phyloP scores from a whole-genome alignment of 2,329 filamentous ascomycete genomes.

The Ceratocystiopsis sp. region DNA sequence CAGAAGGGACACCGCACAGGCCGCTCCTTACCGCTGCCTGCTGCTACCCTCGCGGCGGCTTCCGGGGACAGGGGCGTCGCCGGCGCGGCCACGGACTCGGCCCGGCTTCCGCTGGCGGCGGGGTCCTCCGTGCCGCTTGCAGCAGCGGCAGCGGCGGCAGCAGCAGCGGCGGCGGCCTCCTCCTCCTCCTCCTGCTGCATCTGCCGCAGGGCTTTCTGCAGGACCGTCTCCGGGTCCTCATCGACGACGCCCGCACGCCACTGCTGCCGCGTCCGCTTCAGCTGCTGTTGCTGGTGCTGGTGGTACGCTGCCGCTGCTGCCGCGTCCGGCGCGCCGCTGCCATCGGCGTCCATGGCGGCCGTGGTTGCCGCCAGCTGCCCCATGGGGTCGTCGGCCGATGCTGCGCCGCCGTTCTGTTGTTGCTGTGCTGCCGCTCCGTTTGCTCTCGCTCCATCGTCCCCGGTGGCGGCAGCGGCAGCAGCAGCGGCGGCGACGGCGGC shows the following conservation, averaged over 20 bases:
- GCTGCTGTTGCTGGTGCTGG: constrained; percentile 10
- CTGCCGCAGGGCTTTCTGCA: constrained; percentile 41
- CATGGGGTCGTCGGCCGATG: no score
- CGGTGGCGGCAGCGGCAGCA: constrained; percentile 2
- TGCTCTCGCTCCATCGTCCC: not conserved
- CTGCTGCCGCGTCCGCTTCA: no score
- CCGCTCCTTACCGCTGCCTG: not conserved
- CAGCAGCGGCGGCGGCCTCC: constrained; percentile 37
- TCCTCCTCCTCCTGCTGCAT: constrained; percentile 42
- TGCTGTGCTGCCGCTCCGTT: not conserved
- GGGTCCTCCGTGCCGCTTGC: constrained; percentile 20
- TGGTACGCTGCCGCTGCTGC: constrained; percentile 5
- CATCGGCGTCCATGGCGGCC: not conserved
- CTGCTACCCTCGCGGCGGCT: not conserved
- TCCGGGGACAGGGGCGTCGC: constrained; percentile 18
- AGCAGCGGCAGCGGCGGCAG: constrained; percentile 30
- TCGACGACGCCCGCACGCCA: constrained; percentile 10
- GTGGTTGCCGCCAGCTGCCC: no score
- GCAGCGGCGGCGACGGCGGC: constrained; percentile 9
- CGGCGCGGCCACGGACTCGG: not conserved
- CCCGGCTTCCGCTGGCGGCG: not conserved
- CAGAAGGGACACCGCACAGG: constrained; percentile 43
- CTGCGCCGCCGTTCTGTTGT: constrained; percentile 1
- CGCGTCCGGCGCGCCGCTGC: constrained; percentile 7
- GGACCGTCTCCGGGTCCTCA: constrained; percentile 39